These are phyloP conservation scores for Aspergillus quadrilineatus DNA, from an alignment of 2,329 filamentous ascomycete genomes.

Conservation along the genomic window DNA sequence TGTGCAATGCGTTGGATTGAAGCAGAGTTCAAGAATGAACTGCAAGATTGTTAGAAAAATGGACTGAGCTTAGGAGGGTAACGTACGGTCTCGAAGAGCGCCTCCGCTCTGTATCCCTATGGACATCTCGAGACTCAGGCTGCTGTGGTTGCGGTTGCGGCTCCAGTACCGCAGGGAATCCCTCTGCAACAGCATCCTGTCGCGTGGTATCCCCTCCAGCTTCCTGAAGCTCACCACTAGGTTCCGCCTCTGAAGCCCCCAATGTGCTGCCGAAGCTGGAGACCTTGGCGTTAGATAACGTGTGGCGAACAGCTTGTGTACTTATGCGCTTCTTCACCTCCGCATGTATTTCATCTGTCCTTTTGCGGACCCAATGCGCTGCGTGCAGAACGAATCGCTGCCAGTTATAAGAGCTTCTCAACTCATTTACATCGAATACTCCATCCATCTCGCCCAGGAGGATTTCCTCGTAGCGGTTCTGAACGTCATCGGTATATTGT, in stretches of 20 bases:
- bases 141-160: background rate
- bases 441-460: slow-evolving; percentile 35
- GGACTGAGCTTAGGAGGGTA: background rate
- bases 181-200: background rate
- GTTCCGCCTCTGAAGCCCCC: background rate
- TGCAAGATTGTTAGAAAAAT: slow-evolving; percentile 2
- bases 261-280: slow-evolving; percentile 24
- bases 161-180: background rate
- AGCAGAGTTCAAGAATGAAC: slow-evolving; percentile 15
- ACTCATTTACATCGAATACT: slow-evolving; percentile 42
- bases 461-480: slow-evolving; percentile 42
- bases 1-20: slow-evolving; percentile 17
- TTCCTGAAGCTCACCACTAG: background rate
- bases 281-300: slow-evolving; percentile 22
- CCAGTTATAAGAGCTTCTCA: slow-evolving; percentile 53
- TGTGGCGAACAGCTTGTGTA: slow-evolving; percentile 31
- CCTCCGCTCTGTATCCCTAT: slow-evolving; percentile 11
- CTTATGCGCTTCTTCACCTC: slow-evolving; percentile 46
- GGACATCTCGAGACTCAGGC: background rate
- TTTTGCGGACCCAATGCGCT: slow-evolving; percentile 48
- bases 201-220: background rate
- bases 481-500: slow-evolving; percentile 35
- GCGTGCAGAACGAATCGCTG: slow-evolving; percentile 46
- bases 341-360: slow-evolving; percentile 47
- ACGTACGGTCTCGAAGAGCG: slow-evolving; percentile 20